Evolutionary conservation across 2,329 filamentous ascomycete species (phyloP).

Genomic region (Hymenoscyphus albidus): DNA sequence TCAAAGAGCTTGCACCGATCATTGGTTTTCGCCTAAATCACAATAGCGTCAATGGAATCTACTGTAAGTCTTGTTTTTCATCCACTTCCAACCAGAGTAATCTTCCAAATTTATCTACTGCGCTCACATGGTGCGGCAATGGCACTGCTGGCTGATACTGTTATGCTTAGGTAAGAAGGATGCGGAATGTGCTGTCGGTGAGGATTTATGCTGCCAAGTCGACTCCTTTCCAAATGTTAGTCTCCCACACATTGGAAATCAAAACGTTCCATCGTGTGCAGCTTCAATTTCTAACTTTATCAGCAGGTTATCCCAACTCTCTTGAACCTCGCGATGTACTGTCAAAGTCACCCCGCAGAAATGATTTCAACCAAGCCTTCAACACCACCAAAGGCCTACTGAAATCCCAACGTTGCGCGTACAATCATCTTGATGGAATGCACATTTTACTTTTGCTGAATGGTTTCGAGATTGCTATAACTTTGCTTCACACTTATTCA

Average conservation of each 20-base stretch:
- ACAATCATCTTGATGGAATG: background rate
- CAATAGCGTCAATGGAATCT: slow-evolving; percentile 24
- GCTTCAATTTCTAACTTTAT: background rate
- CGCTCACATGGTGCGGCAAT: background rate
- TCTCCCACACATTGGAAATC: background rate
- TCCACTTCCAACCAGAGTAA: background rate
- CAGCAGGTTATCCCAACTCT: slow-evolving; percentile 8
- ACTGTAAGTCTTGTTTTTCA: slow-evolving; percentile 13
- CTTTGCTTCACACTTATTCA: background rate
- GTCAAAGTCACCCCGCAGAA: slow-evolving; percentile 9
- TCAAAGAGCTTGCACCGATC: slow-evolving; percentile 14
- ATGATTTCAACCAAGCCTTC: background rate
- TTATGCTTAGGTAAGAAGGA: background rate
- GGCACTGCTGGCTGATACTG: background rate
- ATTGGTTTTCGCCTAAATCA: slow-evolving; percentile 17
- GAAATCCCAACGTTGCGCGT: background rate
- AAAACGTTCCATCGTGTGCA: background rate
- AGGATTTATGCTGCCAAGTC: slow-evolving; percentile 21
- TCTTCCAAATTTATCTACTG: background rate
- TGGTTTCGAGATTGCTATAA: background rate
- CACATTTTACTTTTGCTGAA: background rate
- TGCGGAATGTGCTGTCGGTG: slow-evolving; percentile 8
- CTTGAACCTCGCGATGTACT: slow-evolving; percentile 20
- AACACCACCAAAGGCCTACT: background rate
- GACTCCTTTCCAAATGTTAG: slow-evolving; percentile 16